Evolutionary conservation across 2,329 filamentous ascomycete species (phyloP).

Genomic region (Penicillium sp.): DNA sequence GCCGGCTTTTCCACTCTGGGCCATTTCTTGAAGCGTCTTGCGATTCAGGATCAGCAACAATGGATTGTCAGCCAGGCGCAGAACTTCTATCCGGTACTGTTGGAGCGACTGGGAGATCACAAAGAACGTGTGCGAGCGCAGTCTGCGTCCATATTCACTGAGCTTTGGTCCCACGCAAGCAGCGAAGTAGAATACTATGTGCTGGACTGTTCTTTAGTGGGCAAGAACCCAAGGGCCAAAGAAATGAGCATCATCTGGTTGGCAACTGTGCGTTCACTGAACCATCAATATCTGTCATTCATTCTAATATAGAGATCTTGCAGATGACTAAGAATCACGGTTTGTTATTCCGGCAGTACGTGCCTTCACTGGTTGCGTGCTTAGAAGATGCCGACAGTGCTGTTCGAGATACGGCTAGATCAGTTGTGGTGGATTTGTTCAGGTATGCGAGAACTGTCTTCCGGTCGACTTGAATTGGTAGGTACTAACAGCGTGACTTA

Average conservation of each 20-base stretch:
- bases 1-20: constrained; percentile 86
- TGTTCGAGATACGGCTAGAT: constrained; percentile 83
- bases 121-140: constrained; percentile 82
- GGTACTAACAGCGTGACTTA: constrained; percentile 39
- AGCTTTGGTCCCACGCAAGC: constrained; percentile 72
- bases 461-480: neutral
- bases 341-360: constrained; percentile 81
- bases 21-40: constrained; percentile 83
- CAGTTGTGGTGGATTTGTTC: constrained; percentile 84
- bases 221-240: constrained; percentile 82
- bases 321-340: constrained; percentile 81
- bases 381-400: constrained; percentile 88
- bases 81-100: constrained; percentile 72
- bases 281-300: constrained; percentile 1
- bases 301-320: constrained; percentile 13
- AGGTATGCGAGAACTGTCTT: constrained; percentile 54
- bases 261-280: constrained; percentile 62
- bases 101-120: constrained; percentile 84
- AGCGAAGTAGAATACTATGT: constrained; percentile 79
- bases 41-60: constrained; percentile 79
- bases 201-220: constrained; percentile 75
- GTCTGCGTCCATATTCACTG: constrained; percentile 74
- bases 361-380: constrained; percentile 79
- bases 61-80: constrained; percentile 70
- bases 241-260: constrained; percentile 86